These are phyloP conservation scores for Sporisorium exsertum DNA, from an alignment of 1,284 basidiomycete genomes.

Conservation along the genomic window DNA sequence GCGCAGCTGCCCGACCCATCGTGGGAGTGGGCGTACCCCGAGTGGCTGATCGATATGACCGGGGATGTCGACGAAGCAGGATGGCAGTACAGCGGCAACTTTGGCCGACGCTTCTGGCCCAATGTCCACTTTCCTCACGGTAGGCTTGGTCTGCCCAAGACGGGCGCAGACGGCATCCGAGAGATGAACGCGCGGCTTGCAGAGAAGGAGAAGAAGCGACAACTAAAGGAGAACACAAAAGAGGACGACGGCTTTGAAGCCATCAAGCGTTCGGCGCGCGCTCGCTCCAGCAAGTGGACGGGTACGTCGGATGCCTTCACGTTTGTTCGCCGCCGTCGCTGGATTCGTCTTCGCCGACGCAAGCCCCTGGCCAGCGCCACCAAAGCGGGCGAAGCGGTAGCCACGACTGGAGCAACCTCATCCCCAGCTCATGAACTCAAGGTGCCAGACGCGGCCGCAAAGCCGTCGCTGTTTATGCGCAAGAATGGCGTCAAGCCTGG, in stretches of 20 bases:
- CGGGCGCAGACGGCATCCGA: slow-evolving; percentile 39
- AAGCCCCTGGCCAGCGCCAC: slow-evolving; percentile 24
- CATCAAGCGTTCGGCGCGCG: slow-evolving; percentile 57
- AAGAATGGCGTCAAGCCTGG: slow-evolving; percentile 25
- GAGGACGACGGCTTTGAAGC: slow-evolving; percentile 66
- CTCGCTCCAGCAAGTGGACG: slow-evolving; percentile 58
- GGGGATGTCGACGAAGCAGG: slow-evolving; percentile 68
- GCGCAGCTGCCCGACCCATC: slow-evolving; percentile 67
- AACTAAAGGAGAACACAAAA: slow-evolving; percentile 47
- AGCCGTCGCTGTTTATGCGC: slow-evolving; percentile 1
- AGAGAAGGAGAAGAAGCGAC: slow-evolving; percentile 37
- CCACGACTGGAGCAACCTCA: slow-evolving; percentile 7
- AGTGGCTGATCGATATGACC: slow-evolving; percentile 68
- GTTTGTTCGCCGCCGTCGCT: slow-evolving; percentile 64
- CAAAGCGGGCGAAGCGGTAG: slow-evolving; percentile 8
- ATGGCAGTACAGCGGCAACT: slow-evolving; percentile 67
- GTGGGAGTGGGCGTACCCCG: slow-evolving; percentile 68
- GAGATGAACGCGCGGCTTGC: slow-evolving; percentile 52
- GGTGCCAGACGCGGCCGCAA: slow-evolving; percentile 6
- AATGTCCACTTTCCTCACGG: slow-evolving; percentile 48
- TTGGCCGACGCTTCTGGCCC: slow-evolving; percentile 55
- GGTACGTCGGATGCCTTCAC: slow-evolving; percentile 56
- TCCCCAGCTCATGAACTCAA: slow-evolving; percentile 25
- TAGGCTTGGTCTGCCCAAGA: slow-evolving; percentile 45
- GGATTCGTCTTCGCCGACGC: slow-evolving; percentile 63